Conservation (phyloP, 495 filamentous ascomycete genomes). For the Beverwykella pulmonaria region DNA sequence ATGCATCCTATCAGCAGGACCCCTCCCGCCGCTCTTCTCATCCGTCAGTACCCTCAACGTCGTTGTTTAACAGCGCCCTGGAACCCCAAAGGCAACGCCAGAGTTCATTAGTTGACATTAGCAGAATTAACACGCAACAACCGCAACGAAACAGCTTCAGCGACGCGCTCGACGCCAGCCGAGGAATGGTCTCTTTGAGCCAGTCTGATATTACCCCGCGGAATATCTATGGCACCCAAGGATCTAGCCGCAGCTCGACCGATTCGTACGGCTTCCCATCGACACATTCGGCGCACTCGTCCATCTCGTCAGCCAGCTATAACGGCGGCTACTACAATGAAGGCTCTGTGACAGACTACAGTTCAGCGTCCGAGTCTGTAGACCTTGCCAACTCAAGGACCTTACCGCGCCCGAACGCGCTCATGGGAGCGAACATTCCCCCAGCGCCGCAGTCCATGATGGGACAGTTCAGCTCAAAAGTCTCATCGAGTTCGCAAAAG, state of each 20-base stretch:
- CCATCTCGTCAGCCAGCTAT: constrained; percentile 79
- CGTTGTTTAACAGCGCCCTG: constrained; percentile 51
- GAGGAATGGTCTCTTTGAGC: constrained; percentile 93
- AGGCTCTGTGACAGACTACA: constrained; percentile 92
- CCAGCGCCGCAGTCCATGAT: constrained; percentile 97
- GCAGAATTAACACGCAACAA: constrained; percentile 62
- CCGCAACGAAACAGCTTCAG: constrained; percentile 65
- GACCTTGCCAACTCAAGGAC: constrained; percentile 78
- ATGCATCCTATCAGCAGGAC: constrained; percentile 58
- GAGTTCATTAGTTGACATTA: constrained; percentile 64
- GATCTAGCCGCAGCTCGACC: constrained; percentile 67
- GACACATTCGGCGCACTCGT: constrained; percentile 89
- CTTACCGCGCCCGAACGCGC: constrained; percentile 73
- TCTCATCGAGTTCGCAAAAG: constrained; percentile 94
- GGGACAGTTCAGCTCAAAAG: constrained; percentile 97
- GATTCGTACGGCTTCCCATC: constrained; percentile 94
- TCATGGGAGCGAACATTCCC: constrained; percentile 67
- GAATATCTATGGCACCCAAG: constrained; percentile 75
- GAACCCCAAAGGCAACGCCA: constrained; percentile 53
- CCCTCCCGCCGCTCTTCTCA: constrained; percentile 80
- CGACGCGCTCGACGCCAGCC: constrained; percentile 84
- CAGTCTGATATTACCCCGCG: constrained; percentile 79
- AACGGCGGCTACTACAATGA: constrained; percentile 72
- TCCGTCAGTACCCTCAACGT: constrained; percentile 73
- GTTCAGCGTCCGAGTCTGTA: constrained; percentile 85